Evolutionary conservation across 108 stramenopile genomes (phyloP).

Genomic region (Bacterosira constricta): DNA sequence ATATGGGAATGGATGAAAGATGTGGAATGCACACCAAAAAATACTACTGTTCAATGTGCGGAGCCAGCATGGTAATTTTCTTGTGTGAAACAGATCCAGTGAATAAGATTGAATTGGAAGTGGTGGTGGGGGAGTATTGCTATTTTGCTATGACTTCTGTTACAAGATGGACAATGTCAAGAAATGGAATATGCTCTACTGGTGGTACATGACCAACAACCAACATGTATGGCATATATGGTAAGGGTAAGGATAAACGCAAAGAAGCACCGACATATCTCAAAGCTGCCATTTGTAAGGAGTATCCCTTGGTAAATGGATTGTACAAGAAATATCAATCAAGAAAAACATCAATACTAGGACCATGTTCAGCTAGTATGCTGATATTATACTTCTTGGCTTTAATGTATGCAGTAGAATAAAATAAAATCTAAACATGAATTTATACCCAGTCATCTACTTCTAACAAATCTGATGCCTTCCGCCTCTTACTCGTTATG

Average conservation of each 20-base stretch:
- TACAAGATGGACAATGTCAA: background rate
- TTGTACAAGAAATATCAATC: background rate
- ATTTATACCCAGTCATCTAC: too few species aligned
- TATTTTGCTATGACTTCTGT: background rate
- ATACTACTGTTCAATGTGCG: background rate
- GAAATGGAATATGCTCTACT: slow-evolving; percentile 2
- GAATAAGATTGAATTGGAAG: background rate
- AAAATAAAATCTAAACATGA: too few species aligned
- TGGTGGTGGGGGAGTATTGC: background rate
- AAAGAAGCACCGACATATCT: background rate
- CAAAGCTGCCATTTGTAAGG: background rate
- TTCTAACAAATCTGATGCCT: too few species aligned
- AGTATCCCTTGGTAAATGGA: background rate
- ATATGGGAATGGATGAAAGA: too few species aligned
- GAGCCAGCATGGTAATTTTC: background rate
- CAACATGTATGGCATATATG: background rate
- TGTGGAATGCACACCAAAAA: background rate
- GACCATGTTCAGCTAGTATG: too few species aligned
- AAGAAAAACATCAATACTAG: too few species aligned
- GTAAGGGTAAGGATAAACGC: background rate
- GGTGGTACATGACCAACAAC: slow-evolving; percentile 13
- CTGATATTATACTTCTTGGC: too few species aligned
- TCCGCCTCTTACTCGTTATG: background rate
- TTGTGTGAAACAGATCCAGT: background rate
- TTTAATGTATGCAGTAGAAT: too few species aligned